phyloP scores from a whole-genome alignment of 2,329 filamentous ascomycete genomes.

The Ophiostoma quercus region DNA sequence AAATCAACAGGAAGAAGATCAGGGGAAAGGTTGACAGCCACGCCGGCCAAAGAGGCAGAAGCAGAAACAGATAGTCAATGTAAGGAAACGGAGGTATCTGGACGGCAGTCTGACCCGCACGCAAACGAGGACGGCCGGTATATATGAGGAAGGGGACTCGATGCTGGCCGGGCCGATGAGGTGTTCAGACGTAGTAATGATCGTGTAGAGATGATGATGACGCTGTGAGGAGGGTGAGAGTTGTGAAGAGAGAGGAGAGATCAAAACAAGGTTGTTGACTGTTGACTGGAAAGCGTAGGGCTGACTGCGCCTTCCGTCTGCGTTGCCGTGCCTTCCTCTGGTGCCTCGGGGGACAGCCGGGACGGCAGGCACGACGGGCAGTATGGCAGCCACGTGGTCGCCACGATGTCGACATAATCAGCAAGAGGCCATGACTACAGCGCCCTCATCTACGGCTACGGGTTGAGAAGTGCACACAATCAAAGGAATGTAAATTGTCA shows the following conservation, averaged over 20 bases:
- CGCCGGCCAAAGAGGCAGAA: too few relatives aligned
- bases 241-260: neutral
- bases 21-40: too few relatives aligned
- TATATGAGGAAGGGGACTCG: too few relatives aligned
- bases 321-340: too few relatives aligned
- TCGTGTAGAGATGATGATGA: neutral
- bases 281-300: neutral
- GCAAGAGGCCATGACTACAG: neutral
- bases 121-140: too few relatives aligned
- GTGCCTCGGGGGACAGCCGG: neutral
- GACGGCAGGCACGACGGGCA: neutral
- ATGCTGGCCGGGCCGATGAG: neutral
- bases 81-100: too few relatives aligned
- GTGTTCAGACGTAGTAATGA: neutral
- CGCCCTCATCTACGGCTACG: neutral
- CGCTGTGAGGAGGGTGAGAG: too few relatives aligned
- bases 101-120: too few relatives aligned
- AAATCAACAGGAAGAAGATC: too few relatives aligned
- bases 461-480: neutral
- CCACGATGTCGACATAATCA: neutral
- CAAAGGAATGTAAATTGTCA: neutral
- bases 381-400: neutral
- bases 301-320: neutral
- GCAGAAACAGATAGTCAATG: too few relatives aligned
- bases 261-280: constrained; percentile 6